These are phyloP conservation scores for Lasiodiplodia citricola DNA, from an alignment of 2,329 filamentous ascomycete species.

Conservation along the genomic window DNA sequence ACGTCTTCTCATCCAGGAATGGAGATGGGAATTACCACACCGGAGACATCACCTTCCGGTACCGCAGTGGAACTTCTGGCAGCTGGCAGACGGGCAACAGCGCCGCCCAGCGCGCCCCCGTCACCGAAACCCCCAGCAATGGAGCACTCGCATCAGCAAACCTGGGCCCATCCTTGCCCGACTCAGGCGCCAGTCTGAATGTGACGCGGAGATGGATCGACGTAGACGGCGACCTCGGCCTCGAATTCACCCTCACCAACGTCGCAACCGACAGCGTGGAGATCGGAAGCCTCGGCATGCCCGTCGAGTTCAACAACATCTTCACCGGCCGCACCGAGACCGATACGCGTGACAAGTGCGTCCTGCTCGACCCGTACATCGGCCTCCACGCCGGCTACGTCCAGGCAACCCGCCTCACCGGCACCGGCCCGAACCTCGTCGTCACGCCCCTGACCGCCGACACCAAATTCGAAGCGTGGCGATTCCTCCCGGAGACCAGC, in stretches of 20 bases:
- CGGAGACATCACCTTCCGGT: conserved; percentile 63
- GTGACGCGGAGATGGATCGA: conserved; percentile 61
- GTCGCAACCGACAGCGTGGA: conserved; percentile 50
- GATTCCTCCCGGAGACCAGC: conserved; percentile 55
- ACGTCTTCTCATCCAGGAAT: conserved; percentile 54
- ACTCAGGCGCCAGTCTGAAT: conserved; percentile 44
- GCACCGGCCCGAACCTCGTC: conserved; percentile 59
- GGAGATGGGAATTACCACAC: conserved; percentile 63
- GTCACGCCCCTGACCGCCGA: conserved; percentile 59
- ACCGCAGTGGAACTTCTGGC: conserved; percentile 47
- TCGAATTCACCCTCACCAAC: conserved; percentile 60
- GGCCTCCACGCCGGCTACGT: conserved; percentile 64
- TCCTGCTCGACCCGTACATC: conserved; percentile 65
- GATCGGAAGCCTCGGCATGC: conserved; percentile 63
- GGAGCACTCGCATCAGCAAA: conserved; percentile 48
- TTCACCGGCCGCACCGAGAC: conserved; percentile 58
- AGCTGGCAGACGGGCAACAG: conserved; percentile 58
- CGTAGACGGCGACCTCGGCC: conserved; percentile 54
- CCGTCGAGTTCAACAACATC: conserved; percentile 67
- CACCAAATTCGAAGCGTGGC: conserved; percentile 61
- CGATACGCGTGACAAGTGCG: conserved; percentile 58
- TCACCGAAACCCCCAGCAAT: conserved; percentile 36
- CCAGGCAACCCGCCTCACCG: conserved; percentile 58
- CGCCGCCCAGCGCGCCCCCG: conserved; percentile 47
- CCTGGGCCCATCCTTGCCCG: conserved; percentile 50